Evolutionary conservation across 2,329 filamentous ascomycete genomes (phyloP).

Genomic region (Tetracladium maxilliforme): DNA sequence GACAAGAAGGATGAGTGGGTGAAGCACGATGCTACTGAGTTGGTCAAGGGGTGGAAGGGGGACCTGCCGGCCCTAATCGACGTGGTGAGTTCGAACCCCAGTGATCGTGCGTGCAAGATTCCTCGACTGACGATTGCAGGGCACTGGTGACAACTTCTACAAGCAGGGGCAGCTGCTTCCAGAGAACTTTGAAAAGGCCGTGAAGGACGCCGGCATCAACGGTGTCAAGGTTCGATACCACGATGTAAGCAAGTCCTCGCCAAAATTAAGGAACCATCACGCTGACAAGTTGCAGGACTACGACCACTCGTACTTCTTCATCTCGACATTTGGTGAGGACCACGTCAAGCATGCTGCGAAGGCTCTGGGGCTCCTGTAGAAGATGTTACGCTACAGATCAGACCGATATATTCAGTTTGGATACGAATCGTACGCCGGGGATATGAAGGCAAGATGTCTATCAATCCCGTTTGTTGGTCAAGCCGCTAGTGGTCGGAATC

Average conservation of each 20-base stretch:
- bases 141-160: slow-evolving; percentile 92
- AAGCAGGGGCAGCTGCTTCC: slow-evolving; percentile 84
- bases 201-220: slow-evolving; percentile 57
- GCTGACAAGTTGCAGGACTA: slow-evolving; percentile 43
- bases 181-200: slow-evolving; percentile 78
- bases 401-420: no score
- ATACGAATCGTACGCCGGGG: no score
- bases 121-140: slow-evolving; percentile 27
- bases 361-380: no score
- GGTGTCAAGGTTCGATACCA: slow-evolving; percentile 74
- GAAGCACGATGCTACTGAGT: slow-evolving; percentile 81
- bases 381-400: no score
- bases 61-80: slow-evolving; percentile 71
- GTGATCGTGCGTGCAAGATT: not conserved
- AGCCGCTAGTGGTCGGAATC: no score
- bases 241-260: slow-evolving; percentile 30
- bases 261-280: not conserved
- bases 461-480: no score
- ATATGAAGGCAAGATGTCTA: no score
- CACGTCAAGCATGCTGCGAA: slow-evolving; percentile 88
- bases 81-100: slow-evolving; percentile 41
- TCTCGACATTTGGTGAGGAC: slow-evolving; percentile 78
- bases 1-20: slow-evolving; percentile 63
- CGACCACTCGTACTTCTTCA: slow-evolving; percentile 96
- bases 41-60: slow-evolving; percentile 60